Evolutionary conservation across 768 basidiomycete genomes (phyloP), one percentile per base, ranked within the genome.

Genomic region (Termitomyces sp.): DNA sequence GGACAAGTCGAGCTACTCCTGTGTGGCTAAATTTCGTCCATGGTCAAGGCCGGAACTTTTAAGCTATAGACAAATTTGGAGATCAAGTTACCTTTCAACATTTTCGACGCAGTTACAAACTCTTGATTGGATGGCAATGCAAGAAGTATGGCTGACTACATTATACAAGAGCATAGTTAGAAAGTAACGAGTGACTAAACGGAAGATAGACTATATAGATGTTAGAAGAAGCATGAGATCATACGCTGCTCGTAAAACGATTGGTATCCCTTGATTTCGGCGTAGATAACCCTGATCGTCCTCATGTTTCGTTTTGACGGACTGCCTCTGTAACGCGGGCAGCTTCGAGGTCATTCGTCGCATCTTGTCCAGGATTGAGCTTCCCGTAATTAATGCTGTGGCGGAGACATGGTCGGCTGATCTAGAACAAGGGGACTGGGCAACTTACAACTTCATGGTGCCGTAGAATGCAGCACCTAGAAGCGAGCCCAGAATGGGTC

Each of bases 401-500:
- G 40, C 51, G 47, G 56, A 40, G 15, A 48, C 5, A 38, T 40
- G 40, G 30, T 58, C 28, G 53, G 1, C 14, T 32, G 30, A 40
- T 46, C 34, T 28, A 46, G n/a, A 35, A 40, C 10, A 24, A 40
- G 19, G 28, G 38, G 46, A 46, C 9, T 35, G 24, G 37, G 32
- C 49, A 28, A 43, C 70, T 58, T 52, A 70, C 74, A 71, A 69
- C 64, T 87, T 87, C 56, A 88, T 74, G 19, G 77, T 58, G 34
- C 74, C 64, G 64, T 87, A 90, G 61, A 88, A 76, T 6, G 63
- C 74, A 15, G 79, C 73, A 32, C 71, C 84, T 9, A 90, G 72
- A 10, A 90, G 64, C 5, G 84, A 76, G 30, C 88, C 87, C 21
- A 89, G 72, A 52, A 78, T 78, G 0, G 87, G 87, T 38, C 88